Base-by-base conservation (phyloP, 305 asterid genomes). In the Caryopteris hybrid region DNA sequence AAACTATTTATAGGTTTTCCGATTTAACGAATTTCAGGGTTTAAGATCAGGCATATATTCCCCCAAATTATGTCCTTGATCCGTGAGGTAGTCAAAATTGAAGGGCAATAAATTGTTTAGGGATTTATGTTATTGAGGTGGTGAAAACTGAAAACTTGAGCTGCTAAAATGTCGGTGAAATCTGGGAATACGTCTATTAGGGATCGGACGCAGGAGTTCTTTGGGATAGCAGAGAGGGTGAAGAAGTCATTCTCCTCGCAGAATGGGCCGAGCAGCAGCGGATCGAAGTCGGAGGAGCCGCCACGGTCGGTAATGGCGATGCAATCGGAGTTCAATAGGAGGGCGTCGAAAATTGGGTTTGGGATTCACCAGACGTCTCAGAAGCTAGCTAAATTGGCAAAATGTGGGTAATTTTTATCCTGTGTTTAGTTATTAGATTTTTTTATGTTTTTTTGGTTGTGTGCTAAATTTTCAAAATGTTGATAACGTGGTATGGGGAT, bases 171-270 rank as follows among this genome's bases (percentile, higher is more conserved):
- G 86, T 51, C 72, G 68, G 71, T 51, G 73, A 84, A 76, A 78
- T 68, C 68, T 60, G 84, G 81, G 5, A 84, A 70, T 75, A 64
- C 89, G 57, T 86, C 97, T 73, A 72, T 78, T 53, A 85, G 96
- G 83, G 97, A 92, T 90, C 95, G 98, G 70, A 92, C 98, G 42
- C 85, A 67, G 65, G 98, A 92, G 81, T 92, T 92, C 66, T 78
- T 74, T 20, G 92, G 80, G 53, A 74, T 85, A 61, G 83, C 89
- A 60, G 96, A 84, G 74, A 83, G 81, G 86, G 79, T 79, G 16
- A 80, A 74, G 74, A 88, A 86, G 77, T 74, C 92, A 23, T 46
- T 45, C n/a, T 59, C 88, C 1, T 64, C 81, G 38, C 79, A 76
- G 77, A 84, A 84, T 79, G 97, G 82, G 45, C 79, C 92, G 53